A percentile compares a stretch with the other conserved stretches of the same genome.
Conservation (phyloP, 1,284 basidiomycete species). For the Moesziomyces globuligerus region DNA sequence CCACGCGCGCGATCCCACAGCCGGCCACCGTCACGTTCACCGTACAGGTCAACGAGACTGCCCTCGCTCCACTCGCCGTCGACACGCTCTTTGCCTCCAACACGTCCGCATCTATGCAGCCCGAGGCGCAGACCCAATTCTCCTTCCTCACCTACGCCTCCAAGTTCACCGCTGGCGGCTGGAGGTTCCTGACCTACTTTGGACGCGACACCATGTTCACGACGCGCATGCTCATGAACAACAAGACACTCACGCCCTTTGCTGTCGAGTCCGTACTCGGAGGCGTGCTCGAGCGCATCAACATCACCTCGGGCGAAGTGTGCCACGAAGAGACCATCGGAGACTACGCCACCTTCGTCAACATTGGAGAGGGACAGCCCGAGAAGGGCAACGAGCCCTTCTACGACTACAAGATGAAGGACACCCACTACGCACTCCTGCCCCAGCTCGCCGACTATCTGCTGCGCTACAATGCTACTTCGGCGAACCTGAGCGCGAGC, state of each 20-base stretch:
- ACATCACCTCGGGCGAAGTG: constrained; percentile 68
- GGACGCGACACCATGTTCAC: constrained; percentile 70
- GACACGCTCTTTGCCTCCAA: constrained; percentile 66
- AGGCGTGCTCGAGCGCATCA: constrained; percentile 70
- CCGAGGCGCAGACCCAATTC: constrained; percentile 66
- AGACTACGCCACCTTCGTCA: constrained; percentile 63
- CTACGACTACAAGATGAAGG: constrained; percentile 70
- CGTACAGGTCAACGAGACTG: constrained; percentile 69
- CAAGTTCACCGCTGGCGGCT: constrained; percentile 70
- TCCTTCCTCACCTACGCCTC: constrained; percentile 67
- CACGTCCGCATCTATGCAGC: constrained; percentile 49
- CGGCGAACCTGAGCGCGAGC: constrained; percentile 41
- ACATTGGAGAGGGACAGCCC: constrained; percentile 68
- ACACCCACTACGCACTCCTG: constrained; percentile 70
- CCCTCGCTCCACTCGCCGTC: constrained; percentile 66
- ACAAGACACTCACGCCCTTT: constrained; percentile 67
- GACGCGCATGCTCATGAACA: constrained; percentile 69
- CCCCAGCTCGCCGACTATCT: constrained; percentile 70
- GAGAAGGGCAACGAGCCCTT: constrained; percentile 68
- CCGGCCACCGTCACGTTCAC: constrained; percentile 67
- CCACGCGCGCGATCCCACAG: constrained; percentile 6
- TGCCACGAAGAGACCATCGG: constrained; percentile 71
- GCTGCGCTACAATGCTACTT: constrained; percentile 56
- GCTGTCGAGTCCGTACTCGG: constrained; percentile 70
- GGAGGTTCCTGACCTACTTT: constrained; percentile 69